Base-by-base conservation (phyloP, 1,139 yeast genomes). In the Debaryomyces subglobosus region DNA sequence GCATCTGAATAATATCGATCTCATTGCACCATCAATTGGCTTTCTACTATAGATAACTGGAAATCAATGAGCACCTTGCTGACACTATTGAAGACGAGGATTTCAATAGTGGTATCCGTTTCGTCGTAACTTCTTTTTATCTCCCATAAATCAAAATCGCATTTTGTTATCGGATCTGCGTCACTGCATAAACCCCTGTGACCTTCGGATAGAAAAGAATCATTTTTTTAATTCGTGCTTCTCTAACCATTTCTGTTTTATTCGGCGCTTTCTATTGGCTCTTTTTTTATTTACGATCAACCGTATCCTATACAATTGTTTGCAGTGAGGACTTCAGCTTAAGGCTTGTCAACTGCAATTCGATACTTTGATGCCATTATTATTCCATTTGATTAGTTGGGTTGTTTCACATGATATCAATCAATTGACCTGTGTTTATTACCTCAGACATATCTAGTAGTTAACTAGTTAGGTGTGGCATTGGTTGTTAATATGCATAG, bases 171-270 rank as follows among this genome's bases (percentile, higher is more conserved):
- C 38, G 25, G 25, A 21, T 18, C 38, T 20, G 21, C 15, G 20
- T 35, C 38, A 35, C 38, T 35, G 38, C 38, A 35, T 35, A 21
- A 35, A 16, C 38, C 38, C 38, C 38, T 20, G 38, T 35, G 38
- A 35, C 38, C 38, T 16, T 35, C 38, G 38, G 38, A 12, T 9
- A 27, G 30, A 35, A 35, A 35, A 20, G 25, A 35, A 21, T 21
- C 16, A 21, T 35, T 35, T 35, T 35, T n/a, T 35, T 25, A 12
- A 35, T 8, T 35, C 38, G 38, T 35, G 38, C 38, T 20, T 18
- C 25, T 35, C 8, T 18, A 7, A 27, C 25, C 38, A 35, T 35
- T 35, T 35, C 38, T 35, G 25, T 20, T 35, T 35, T 16, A 10
- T 35, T 35, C 25, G 10, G 8, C 13, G 25, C 13, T 3, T 35